These are phyloP conservation scores for Pholiota microspora DNA, from an alignment of 768 basidiomycete genomes.

Conservation along the genomic window DNA sequence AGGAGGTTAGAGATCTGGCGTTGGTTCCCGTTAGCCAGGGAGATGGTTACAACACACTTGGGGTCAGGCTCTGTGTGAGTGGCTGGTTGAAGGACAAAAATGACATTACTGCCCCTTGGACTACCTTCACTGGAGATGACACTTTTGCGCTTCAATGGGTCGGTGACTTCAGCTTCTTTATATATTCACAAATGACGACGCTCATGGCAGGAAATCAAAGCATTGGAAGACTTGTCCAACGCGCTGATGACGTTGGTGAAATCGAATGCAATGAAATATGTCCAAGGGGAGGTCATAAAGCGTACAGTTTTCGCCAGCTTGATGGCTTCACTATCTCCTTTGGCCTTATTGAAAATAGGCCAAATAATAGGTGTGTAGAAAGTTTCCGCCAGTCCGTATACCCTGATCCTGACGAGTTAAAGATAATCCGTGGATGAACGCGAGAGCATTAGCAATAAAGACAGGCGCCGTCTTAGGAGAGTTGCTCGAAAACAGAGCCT, in stretches of 20 bases:
- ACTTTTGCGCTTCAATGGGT: conserved; percentile 62
- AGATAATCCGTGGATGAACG: conserved; percentile 65
- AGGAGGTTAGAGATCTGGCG: conserved; percentile 52
- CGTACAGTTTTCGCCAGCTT: conserved; percentile 50
- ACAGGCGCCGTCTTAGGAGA: conserved; percentile 54
- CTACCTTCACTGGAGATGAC: conserved; percentile 46
- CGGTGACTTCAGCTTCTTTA: conserved; percentile 14
- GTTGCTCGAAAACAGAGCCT: conserved; percentile 45
- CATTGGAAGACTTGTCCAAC: conserved; percentile 45
- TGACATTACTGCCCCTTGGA: conserved; percentile 55
- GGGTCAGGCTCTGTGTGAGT: conserved; percentile 51
- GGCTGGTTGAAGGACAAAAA: conserved; percentile 47
- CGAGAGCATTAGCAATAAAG: conserved; percentile 48
- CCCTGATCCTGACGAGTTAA: not conserved
- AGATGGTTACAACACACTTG: conserved; percentile 41
- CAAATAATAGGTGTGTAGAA: conserved; percentile 46
- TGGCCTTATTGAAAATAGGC: conserved; percentile 49
- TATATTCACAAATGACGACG: not conserved
- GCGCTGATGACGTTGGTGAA: conserved; percentile 44
- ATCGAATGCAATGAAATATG: conserved; percentile 48
- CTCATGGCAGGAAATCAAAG: conserved; percentile 48
- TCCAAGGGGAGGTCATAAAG: conserved; percentile 46
- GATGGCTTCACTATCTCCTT: conserved; percentile 48
- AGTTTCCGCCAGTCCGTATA: not conserved
- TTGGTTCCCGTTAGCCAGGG: conserved; percentile 42